These are phyloP conservation scores for Ustanciosporium gigantosporum DNA, from an alignment of 1,284 basidiomycete species.

Conservation along the genomic window DNA sequence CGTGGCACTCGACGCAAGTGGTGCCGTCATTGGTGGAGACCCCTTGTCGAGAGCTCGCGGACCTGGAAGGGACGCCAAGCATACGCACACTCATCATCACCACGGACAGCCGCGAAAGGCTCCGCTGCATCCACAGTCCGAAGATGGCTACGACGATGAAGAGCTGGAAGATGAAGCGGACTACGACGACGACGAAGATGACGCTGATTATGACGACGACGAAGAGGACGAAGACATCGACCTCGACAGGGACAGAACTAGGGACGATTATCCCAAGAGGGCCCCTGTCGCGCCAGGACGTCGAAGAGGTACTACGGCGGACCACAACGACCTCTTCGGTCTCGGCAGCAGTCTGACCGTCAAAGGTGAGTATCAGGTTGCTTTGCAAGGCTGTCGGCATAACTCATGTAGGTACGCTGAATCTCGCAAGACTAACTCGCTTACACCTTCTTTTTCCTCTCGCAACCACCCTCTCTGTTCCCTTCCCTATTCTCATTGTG, in stretches of 20 bases:
- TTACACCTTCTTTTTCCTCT: constrained; percentile 11
- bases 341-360: constrained; percentile 79
- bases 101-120: constrained; percentile 21
- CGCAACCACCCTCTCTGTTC: constrained; percentile 1
- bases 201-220: constrained; percentile 57
- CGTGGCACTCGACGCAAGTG: constrained; percentile 85
- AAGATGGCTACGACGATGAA: constrained; percentile 52
- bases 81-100: constrained; percentile 43
- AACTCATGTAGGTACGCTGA: no score
- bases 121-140: constrained; percentile 30
- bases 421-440: constrained; percentile 13
- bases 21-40: constrained; percentile 76
- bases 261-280: constrained; percentile 50
- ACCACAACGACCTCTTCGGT: constrained; percentile 72
- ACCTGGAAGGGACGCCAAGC: constrained; percentile 15
- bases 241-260: constrained; percentile 52
- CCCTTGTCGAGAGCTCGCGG: constrained; percentile 59
- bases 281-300: constrained; percentile 15
- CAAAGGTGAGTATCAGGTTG: constrained; percentile 68
- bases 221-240: constrained; percentile 53
- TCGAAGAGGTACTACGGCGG: constrained; percentile 18
- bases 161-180: constrained; percentile 56
- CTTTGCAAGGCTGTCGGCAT: no score
- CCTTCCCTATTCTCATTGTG: not conserved
- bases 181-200: constrained; percentile 68